These are phyloP conservation scores for Luvunga scandens DNA, from an alignment of 345 rosid species.

Conservation along the genomic window DNA sequence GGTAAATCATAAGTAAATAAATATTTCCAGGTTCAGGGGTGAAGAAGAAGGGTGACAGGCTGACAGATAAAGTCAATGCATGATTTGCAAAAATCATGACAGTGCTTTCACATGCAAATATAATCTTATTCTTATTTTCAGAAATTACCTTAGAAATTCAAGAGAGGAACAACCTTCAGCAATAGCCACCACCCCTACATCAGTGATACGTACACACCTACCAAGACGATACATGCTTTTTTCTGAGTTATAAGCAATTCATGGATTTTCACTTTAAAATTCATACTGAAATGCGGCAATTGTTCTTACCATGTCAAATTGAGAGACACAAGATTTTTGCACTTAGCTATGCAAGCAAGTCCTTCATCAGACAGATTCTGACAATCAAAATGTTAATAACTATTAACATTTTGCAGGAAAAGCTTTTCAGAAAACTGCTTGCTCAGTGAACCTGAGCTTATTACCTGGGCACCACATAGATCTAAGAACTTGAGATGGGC, in stretches of 20 bases:
- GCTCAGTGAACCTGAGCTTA: slow-evolving; percentile 18
- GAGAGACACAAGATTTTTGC: slow-evolving; percentile 63
- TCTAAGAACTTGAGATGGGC: slow-evolving; percentile 63
- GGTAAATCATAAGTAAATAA: not conserved
- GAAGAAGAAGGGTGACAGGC: not conserved
- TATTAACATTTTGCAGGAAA: slow-evolving; percentile 8
- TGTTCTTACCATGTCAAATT: slow-evolving; percentile 84
- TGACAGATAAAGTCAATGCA: not conserved
- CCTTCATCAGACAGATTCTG: slow-evolving; percentile 91
- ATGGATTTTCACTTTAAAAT: slow-evolving; percentile 9
- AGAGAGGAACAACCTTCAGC: slow-evolving; percentile 76
- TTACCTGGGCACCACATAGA: slow-evolving; percentile 94
- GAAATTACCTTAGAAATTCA: slow-evolving; percentile 70
- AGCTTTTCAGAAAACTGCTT: not conserved
- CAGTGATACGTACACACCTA: slow-evolving; percentile 86
- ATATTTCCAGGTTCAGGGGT: not conserved
- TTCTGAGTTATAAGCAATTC: slow-evolving; percentile 7
- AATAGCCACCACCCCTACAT: slow-evolving; percentile 65
- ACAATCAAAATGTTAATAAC: slow-evolving; percentile 17
- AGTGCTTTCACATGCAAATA: not conserved
- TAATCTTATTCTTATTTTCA: not conserved
- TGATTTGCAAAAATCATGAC: not conserved
- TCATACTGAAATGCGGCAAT: not conserved
- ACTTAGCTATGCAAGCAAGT: slow-evolving; percentile 64
- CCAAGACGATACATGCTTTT: slow-evolving; percentile 10